Conservation (phyloP, 2,329 filamentous ascomycete genomes). For the Laburnicola sp. region DNA sequence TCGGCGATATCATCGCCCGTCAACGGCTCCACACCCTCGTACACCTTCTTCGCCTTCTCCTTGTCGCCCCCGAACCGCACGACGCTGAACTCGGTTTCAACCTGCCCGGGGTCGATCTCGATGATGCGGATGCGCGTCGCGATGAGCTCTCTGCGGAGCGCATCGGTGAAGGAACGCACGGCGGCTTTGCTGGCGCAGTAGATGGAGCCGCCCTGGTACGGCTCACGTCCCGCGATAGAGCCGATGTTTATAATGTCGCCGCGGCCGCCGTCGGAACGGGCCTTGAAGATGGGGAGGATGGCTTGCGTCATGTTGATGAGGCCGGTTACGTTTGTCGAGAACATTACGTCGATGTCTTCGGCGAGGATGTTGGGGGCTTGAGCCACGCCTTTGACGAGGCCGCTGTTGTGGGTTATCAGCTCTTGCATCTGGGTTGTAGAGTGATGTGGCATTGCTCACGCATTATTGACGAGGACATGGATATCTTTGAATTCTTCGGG, state of each 20-base stretch:
- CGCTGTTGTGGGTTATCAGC: constrained; percentile 53
- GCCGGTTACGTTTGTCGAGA: constrained; percentile 86
- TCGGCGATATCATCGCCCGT: constrained; percentile 90
- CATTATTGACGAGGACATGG: constrained; percentile 90
- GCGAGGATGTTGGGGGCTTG: constrained; percentile 77
- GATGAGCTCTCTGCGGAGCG: constrained; percentile 78
- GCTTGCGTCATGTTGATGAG: constrained; percentile 95
- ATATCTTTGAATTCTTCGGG: constrained; percentile 80
- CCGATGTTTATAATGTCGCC: constrained; percentile 95
- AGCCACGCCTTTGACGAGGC: constrained; percentile 82
- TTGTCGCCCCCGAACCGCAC: constrained; percentile 85
- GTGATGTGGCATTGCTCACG: constrained; percentile 62
- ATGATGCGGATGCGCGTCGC: constrained; percentile 78
- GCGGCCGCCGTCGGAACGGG: constrained; percentile 65
- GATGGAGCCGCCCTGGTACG: constrained; percentile 73
- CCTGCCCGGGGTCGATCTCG: constrained; percentile 84
- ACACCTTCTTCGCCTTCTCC: constrained; percentile 81
- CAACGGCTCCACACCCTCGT: constrained; percentile 72
- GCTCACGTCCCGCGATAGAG: constrained; percentile 80
- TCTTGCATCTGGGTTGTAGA: background rate
- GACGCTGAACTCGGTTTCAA: constrained; percentile 72
- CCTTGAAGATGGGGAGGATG: constrained; percentile 76
- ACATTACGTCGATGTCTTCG: constrained; percentile 81
- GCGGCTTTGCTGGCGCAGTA: constrained; percentile 94
- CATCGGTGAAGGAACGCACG: constrained; percentile 77